A percentile compares a stretch with the other conserved stretches of the same genome.
Conservation (phyloP, 176 grass and related monocot genomes). For the Ensete ventricosum region DNA sequence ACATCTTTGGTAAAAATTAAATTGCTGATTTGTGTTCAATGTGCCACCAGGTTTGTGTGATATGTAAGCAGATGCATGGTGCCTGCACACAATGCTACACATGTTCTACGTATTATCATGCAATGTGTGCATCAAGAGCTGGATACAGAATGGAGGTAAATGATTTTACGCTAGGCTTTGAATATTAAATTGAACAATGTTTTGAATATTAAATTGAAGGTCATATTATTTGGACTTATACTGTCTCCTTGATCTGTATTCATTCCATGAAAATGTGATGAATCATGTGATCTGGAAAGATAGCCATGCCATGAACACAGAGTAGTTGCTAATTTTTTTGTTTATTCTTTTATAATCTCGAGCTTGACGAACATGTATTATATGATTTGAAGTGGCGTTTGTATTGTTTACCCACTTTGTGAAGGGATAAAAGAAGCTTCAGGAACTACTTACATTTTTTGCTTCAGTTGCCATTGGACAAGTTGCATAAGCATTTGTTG, state of each 20-base stretch:
- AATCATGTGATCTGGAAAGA: neutral
- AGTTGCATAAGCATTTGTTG: neutral
- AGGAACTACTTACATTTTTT: neutral
- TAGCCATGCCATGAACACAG: too few species aligned
- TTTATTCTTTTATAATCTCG: neutral
- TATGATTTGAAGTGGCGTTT: neutral
- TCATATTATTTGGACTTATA: neutral
- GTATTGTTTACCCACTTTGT: too few species aligned
- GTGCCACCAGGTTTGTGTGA: conserved; percentile 56
- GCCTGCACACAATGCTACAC: conserved; percentile 83
- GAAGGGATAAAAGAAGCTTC: too few species aligned
- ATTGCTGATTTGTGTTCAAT: conserved; percentile 4
- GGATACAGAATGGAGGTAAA: conserved; percentile 94
- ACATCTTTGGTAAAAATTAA: neutral
- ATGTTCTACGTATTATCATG: conserved; percentile 81
- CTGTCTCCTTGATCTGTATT: neutral
- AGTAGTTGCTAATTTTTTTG: too few species aligned
- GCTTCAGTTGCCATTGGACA: neutral
- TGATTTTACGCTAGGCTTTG: neutral
- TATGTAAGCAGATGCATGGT: conserved; percentile 87
- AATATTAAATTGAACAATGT: conserved; percentile 1
- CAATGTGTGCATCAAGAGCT: conserved; percentile 87
- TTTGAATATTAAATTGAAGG: neutral
- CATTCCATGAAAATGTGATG: neutral
- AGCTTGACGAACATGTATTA: neutral